Evolutionary conservation across 805 yeast genomes (phyloP), one percentile per base, ranked within the genome.

Genomic region (Metschnikowia koreensis): DNA sequence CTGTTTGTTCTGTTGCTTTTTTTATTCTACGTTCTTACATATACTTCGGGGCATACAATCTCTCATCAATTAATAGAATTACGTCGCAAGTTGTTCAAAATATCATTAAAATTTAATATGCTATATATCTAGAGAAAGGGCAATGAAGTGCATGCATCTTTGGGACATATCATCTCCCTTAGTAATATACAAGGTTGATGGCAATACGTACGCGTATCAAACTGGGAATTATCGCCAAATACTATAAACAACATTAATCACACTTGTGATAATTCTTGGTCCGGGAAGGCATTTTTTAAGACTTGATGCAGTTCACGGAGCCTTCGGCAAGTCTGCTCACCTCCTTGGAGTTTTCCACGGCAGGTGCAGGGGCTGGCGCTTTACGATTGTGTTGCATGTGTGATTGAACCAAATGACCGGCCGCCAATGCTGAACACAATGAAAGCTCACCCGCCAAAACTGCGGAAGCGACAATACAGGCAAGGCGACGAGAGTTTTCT

Each of bases 371-470:
- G 6, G 81, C 70, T 12, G 53, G 37, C 12, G 80, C 70, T 49
- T 82, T 80, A 70, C 99, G 85, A 77, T 94, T 94, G 66, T 87
- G 97, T 53, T 83, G 84, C 99, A 94, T 94, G 71, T 94, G 99
- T 60, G 96, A 87, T 76, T 90, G 96, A 38, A 94, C 99, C 62
- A 94, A 80, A 73, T 94, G 99, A 44, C 99, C 99, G 29, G 98
- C 98, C 9, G 98, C 98, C 59, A 94, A 81, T 1, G 99, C 99
- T 45, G 97, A 81, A 73, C 96, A 87, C 60, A 94, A 80, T 1
- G 98, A 93, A 51, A 94, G 79, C 70, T 94, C 99, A 41, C 97
- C 97, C 0, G 98, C 97, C 61, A 94, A 81, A 16, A 94, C 99
- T 36, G 96, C 92, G 47, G 96, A 84, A 1, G 99, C 99, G 51